Conservation (phyloP, 805 yeast genomes). For the Suhomyces sp. region DNA sequence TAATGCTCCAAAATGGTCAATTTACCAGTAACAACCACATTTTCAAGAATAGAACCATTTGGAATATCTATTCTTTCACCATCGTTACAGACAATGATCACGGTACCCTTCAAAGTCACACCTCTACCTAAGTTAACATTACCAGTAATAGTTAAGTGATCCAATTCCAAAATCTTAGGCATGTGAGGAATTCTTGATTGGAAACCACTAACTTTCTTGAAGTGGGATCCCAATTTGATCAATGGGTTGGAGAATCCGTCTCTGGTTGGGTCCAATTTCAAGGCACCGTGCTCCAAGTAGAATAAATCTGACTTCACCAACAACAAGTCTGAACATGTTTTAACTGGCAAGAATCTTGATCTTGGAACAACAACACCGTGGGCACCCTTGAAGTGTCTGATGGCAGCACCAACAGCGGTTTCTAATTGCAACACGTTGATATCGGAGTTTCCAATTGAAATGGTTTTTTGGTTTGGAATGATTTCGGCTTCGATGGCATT, state of each 20-base stretch:
- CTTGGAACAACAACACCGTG: slow-evolving; percentile 99
- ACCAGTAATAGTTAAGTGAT: slow-evolving; percentile 96
- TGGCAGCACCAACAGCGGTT: slow-evolving; percentile 99
- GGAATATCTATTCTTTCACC: slow-evolving; percentile 97
- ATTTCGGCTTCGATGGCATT: slow-evolving; percentile 86
- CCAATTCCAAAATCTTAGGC: slow-evolving; percentile 94
- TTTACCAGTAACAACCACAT: slow-evolving; percentile 96
- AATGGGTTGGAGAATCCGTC: slow-evolving; percentile 91
- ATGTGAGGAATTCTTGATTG: slow-evolving; percentile 88
- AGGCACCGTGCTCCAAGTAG: slow-evolving; percentile 85
- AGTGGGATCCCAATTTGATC: slow-evolving; percentile 93
- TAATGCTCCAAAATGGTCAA: slow-evolving; percentile 90
- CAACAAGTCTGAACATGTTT: slow-evolving; percentile 92
- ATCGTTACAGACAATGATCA: slow-evolving; percentile 94
- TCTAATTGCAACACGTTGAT: slow-evolving; percentile 90
- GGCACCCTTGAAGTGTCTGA: slow-evolving; percentile 90
- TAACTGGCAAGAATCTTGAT: slow-evolving; percentile 95
- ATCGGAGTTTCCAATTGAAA: slow-evolving; percentile 73
- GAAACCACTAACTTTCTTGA: slow-evolving; percentile 92
- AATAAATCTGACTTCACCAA: slow-evolving; percentile 94
- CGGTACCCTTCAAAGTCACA: slow-evolving; percentile 93
- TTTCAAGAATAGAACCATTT: slow-evolving; percentile 90
- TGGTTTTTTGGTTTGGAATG: slow-evolving; percentile 89
- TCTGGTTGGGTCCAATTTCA: slow-evolving; percentile 77
- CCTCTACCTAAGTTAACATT: slow-evolving; percentile 88